Percentiles rank a stretch among this genome's conserved stretches.
Conservation (phyloP, 179 eudicot species). For the Heliamphora pulchella region DNA sequence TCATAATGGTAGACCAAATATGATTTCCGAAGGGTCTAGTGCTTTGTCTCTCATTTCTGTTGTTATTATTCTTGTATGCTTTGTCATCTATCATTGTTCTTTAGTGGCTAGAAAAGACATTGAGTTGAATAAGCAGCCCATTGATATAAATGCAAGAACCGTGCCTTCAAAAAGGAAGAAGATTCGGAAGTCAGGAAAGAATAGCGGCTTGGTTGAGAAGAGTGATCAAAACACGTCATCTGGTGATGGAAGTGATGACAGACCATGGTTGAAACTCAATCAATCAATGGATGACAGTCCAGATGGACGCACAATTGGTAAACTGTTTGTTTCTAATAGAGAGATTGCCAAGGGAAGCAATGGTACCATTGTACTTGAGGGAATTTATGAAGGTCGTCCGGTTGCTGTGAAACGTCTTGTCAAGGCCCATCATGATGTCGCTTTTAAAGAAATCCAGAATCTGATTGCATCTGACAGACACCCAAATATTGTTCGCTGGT, state of each 20-base stretch:
- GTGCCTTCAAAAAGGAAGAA: constrained; percentile 50
- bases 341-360: constrained; percentile 96
- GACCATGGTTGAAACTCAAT: constrained; percentile 43
- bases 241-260: constrained; percentile 24
- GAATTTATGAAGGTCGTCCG: constrained; percentile 74
- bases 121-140: constrained; percentile 23
- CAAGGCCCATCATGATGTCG: constrained; percentile 76
- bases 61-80: constrained; percentile 29
- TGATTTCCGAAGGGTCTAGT: constrained; percentile 22
- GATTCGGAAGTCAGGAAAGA: constrained; percentile 59
- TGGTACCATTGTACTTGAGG: constrained; percentile 90
- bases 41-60: constrained; percentile 28
- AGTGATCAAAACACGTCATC: constrained; percentile 15
- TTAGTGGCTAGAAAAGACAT: constrained; percentile 16
- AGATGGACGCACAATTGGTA: constrained; percentile 64
- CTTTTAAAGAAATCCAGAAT: constrained; percentile 77
- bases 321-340: constrained; percentile 48
- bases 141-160: constrained; percentile 23
- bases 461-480: constrained; percentile 85
- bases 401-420: constrained; percentile 96
- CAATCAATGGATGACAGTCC: constrained; percentile 26
- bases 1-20: constrained; percentile 17
- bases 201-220: constrained; percentile 28
- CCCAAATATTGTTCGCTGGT: constrained; percentile 78
- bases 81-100: constrained; percentile 22